These are phyloP conservation scores for Solidago caesia DNA, from an alignment of 129 eudicot species.

Conservation along the genomic window DNA sequence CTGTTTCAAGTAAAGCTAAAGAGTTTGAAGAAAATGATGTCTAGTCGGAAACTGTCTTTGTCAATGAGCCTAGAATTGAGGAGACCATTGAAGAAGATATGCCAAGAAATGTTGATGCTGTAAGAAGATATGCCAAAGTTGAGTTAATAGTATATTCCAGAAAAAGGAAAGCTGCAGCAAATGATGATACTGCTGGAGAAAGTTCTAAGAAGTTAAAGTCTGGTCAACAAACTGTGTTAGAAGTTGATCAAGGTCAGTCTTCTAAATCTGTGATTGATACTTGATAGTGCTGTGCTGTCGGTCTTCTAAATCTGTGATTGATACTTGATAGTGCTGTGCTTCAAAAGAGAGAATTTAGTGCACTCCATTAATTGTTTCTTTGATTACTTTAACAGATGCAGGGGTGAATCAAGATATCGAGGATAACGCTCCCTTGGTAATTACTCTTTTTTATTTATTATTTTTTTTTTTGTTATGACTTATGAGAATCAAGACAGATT, in stretches of 20 bases:
- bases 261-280: neutral
- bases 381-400: neutral
- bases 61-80: neutral
- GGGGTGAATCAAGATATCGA: neutral
- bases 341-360: neutral
- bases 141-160: neutral
- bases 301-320: neutral
- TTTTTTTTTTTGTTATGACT: neutral
- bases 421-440: constrained; percentile 4
- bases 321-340: neutral
- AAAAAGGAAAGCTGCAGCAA: neutral
- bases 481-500: neutral
- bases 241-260: neutral
- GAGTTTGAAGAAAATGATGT: neutral
- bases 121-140: neutral
- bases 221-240: neutral
- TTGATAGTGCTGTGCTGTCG: neutral
- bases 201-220: neutral
- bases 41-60: neutral
- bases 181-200: neutral
- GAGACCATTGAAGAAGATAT: neutral
- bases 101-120: neutral
- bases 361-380: constrained; percentile 9
- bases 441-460: neutral
- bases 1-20: neutral